phyloP scores from a whole-genome alignment of 2,329 filamentous ascomycete genomes.

The Cordyceps tenuipes region DNA sequence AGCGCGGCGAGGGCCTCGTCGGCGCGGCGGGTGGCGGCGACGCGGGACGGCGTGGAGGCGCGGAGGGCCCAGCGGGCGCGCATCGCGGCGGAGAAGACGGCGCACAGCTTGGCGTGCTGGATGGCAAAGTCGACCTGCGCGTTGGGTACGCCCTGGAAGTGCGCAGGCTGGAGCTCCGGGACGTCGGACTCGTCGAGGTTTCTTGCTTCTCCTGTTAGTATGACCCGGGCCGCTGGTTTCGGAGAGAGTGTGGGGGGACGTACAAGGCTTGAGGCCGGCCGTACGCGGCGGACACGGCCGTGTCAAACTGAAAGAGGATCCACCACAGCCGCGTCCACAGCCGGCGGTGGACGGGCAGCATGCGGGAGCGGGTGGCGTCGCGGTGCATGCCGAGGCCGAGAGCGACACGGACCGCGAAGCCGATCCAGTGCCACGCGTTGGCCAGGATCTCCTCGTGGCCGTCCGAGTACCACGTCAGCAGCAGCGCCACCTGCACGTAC shows the following conservation, averaged over 20 bases:
- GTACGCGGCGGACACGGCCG: slow-evolving; percentile 30
- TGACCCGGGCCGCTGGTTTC: no score
- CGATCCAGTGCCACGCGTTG: slow-evolving; percentile 45
- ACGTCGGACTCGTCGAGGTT: slow-evolving; percentile 45
- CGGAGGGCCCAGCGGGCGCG: slow-evolving; percentile 17
- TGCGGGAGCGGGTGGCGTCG: slow-evolving; percentile 21
- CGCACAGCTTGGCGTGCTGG: slow-evolving; percentile 40
- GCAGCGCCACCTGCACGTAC: slow-evolving; percentile 44
- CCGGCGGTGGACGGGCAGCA: slow-evolving; percentile 24
- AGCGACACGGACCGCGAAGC: slow-evolving; percentile 42
- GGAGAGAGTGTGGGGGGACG: no score
- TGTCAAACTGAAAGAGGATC: slow-evolving; percentile 32
- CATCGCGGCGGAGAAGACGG: slow-evolving; percentile 36
- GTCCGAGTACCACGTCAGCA: slow-evolving; percentile 48
- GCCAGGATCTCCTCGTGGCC: slow-evolving; percentile 45
- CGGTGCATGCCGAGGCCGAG: slow-evolving; percentile 46
- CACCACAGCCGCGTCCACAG: slow-evolving; percentile 33
- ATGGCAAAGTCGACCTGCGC: slow-evolving; percentile 37
- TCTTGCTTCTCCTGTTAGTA: no score
- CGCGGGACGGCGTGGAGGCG: slow-evolving; percentile 6
- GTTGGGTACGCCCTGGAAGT: slow-evolving; percentile 34
- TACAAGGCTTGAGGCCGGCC: slow-evolving; percentile 43
- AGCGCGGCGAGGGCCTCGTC: slow-evolving; percentile 25
- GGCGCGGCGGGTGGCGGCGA: slow-evolving; percentile 21
- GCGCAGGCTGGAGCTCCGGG: slow-evolving; percentile 30